These are phyloP conservation scores for Chimonanthus salicifolius DNA, from an alignment of 164 flowering plant genomes.

Conservation along the genomic window DNA sequence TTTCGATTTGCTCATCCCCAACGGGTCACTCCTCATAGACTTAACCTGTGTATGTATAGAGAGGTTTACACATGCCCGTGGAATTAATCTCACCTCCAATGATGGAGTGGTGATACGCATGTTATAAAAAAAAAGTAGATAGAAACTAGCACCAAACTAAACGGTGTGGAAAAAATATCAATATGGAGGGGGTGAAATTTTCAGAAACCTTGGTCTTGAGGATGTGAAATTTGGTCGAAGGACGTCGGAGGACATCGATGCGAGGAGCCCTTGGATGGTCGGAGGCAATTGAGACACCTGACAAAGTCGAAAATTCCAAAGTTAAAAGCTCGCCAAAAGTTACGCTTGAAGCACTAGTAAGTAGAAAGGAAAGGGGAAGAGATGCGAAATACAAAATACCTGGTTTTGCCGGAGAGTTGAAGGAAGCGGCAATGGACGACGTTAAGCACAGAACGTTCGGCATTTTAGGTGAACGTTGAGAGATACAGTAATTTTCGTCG, in stretches of 20 bases:
- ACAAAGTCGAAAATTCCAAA: neutral
- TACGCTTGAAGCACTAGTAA: neutral
- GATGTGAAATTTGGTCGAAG: conserved; percentile 26
- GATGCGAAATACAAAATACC: conserved; percentile 22
- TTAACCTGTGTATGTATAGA: no score
- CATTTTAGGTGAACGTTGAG: conserved; percentile 21
- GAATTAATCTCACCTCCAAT: no score
- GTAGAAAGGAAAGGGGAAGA: conserved; percentile 7
- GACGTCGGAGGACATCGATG: conserved; percentile 13
- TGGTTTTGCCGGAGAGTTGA: conserved; percentile 29
- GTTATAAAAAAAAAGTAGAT: no score
- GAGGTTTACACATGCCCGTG: no score
- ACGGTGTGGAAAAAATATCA: no score
- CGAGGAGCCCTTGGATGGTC: conserved; percentile 26
- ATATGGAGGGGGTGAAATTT: no score
- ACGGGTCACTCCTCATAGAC: no score
- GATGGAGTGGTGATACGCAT: no score
- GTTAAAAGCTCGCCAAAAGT: neutral
- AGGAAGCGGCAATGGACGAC: conserved; percentile 22
- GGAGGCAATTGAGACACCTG: conserved; percentile 32
- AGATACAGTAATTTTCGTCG: no score
- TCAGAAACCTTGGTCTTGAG: conserved; percentile 35
- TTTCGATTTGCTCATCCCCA: no score
- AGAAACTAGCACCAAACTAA: no score
- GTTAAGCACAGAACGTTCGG: conserved; percentile 39